phyloP scores from a whole-genome alignment of 73 alveolate species.

The Paramecium tetraurelia region DNA sequence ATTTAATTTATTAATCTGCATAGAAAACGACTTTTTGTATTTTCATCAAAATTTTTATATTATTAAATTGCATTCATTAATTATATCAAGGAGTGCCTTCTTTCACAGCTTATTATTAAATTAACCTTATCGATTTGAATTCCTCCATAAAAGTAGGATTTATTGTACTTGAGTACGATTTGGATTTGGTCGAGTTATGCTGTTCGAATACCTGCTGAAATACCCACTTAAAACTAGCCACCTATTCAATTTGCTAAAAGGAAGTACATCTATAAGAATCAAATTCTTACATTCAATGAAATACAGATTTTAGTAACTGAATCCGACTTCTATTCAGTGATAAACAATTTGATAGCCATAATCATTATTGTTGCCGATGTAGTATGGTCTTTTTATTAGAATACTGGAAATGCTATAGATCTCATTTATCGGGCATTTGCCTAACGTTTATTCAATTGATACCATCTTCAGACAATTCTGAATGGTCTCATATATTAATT shows the following conservation, averaged over 20 bases:
- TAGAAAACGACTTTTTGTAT: constrained; percentile 8
- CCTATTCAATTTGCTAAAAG: background rate
- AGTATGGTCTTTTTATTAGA: background rate
- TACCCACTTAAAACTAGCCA: constrained; percentile 37
- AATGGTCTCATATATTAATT: background rate
- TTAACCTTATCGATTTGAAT: background rate
- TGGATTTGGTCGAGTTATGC: background rate
- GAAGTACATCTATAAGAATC: background rate
- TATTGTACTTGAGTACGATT: constrained; percentile 16
- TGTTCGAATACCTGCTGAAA: constrained; percentile 11
- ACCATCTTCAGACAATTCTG: background rate
- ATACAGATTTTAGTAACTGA: background rate
- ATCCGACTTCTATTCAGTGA: background rate
- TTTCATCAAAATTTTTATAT: background rate
- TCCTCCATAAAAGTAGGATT: background rate
- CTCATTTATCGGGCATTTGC: background rate
- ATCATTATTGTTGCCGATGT: constrained; percentile 50
- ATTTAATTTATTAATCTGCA: background rate
- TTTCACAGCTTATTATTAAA: background rate
- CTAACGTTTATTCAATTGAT: background rate
- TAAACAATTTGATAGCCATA: constrained; percentile 19
- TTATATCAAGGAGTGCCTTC: constrained; percentile 37
- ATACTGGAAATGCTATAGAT: constrained; percentile 17
- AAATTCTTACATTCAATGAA: background rate
- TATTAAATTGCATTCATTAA: background rate